These are phyloP conservation scores for Candida mesenterica DNA, from an alignment of 1,139 yeast species.

Conservation along the genomic window DNA sequence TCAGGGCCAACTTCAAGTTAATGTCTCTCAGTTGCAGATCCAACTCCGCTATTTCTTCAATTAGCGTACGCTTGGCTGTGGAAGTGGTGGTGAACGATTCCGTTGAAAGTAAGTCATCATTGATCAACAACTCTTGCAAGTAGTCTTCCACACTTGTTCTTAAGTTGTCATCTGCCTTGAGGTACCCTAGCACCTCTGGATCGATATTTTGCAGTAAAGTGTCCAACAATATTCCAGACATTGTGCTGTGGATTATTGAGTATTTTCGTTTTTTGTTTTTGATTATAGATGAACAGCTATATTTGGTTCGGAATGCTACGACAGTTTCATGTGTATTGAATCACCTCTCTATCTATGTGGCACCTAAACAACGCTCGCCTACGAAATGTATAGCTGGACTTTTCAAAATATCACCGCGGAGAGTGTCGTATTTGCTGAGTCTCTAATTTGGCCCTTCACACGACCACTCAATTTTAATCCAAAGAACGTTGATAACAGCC, in stretches of 20 bases:
- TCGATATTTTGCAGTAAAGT: constrained; percentile 20
- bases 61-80: constrained; percentile 27
- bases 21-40: constrained; percentile 34
- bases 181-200: constrained; percentile 13
- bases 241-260: too few species aligned
- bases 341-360: too few species aligned
- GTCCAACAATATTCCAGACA: constrained; percentile 22
- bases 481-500: not conserved
- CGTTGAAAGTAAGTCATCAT: constrained; percentile 43
- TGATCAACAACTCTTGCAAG: constrained; percentile 30
- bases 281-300: constrained; percentile 1
- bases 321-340: too few species aligned
- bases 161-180: constrained; percentile 14
- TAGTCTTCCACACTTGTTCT: constrained; percentile 17
- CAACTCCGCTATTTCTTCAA: constrained; percentile 48
- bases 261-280: not conserved
- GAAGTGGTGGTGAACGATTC: constrained; percentile 37
- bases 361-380: too few species aligned
- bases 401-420: too few species aligned
- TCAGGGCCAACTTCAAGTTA: constrained; percentile 29
- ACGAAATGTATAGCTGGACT: too few species aligned
- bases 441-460: too few species aligned
- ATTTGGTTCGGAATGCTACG: not conserved
- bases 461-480: not conserved
- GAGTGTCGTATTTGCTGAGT: too few species aligned